phyloP scores from a whole-genome alignment of 805 yeast genomes.

The Myxozyma lipomycoides region DNA sequence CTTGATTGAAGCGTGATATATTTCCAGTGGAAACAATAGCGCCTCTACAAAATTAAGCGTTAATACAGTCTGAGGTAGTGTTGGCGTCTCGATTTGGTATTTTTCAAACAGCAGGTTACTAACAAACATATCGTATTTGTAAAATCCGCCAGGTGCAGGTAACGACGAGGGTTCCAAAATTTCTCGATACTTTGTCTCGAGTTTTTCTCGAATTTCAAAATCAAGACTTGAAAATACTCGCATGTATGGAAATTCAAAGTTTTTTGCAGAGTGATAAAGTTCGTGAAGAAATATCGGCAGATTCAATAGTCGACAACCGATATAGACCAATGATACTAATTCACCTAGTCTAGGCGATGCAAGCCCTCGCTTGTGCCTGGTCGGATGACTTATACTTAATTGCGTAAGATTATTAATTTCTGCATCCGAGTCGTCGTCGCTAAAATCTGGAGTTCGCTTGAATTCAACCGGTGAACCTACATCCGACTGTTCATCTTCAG shows the following conservation, averaged over 20 bases:
- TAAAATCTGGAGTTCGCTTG: background rate
- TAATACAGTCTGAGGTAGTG: constrained; percentile 2
- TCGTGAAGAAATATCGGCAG: constrained; percentile 22
- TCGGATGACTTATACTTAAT: background rate
- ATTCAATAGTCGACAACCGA: constrained; percentile 20
- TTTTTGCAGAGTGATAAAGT: constrained; percentile 9
- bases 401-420: background rate
- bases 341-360: constrained; percentile 7
- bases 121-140: background rate
- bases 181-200: constrained; percentile 11
- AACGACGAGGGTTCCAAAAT: constrained; percentile 13
- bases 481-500: background rate
- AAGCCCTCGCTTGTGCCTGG: background rate
- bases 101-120: constrained; percentile 2
- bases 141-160: constrained; percentile 19
- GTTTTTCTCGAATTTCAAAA: constrained; percentile 7
- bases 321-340: constrained; percentile 17
- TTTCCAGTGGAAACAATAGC: constrained; percentile 22
- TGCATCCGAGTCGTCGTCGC: background rate
- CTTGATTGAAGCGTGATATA: constrained; percentile 12
- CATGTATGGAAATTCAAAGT: constrained; percentile 19
- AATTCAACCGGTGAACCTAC: background rate
- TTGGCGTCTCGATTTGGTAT: constrained; percentile 1
- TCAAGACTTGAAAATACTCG: constrained; percentile 11
- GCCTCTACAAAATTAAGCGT: constrained; percentile 11